Conservation (phyloP, 768 basidiomycete species). For the Pulveroboletus sp. region DNA sequence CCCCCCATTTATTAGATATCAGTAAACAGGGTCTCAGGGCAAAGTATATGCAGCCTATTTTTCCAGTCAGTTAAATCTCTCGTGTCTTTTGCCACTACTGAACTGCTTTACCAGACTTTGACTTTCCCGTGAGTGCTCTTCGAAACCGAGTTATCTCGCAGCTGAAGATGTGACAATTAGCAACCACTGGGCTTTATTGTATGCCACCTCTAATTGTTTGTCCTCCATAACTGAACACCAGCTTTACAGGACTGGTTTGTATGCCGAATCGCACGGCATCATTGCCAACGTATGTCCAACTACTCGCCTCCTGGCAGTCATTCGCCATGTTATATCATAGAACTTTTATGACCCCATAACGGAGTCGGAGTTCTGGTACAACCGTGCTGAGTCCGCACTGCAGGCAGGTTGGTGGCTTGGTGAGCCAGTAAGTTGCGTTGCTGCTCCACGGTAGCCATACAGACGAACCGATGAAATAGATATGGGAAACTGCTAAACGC, state of each 20-base stretch:
- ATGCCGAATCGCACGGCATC: slow-evolving; percentile 88
- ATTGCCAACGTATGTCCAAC: slow-evolving; percentile 66
- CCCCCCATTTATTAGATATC: slow-evolving; percentile 76
- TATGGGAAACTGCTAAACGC: slow-evolving; percentile 85
- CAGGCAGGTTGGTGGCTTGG: slow-evolving; percentile 81
- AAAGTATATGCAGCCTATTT: slow-evolving; percentile 82
- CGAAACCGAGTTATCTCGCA: neutral
- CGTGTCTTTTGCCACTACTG: neutral
- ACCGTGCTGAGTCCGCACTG: slow-evolving; percentile 55
- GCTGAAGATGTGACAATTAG: slow-evolving; percentile 33
- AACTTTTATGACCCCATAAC: slow-evolving; percentile 82
- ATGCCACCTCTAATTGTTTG: slow-evolving; percentile 12
- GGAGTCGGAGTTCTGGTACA: slow-evolving; percentile 66
- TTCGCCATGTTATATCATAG: slow-evolving; percentile 33
- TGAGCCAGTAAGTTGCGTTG: slow-evolving; percentile 65
- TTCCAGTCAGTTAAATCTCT: slow-evolving; percentile 61
- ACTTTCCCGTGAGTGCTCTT: slow-evolving; percentile 75
- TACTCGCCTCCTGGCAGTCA: neutral
- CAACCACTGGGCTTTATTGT: slow-evolving; percentile 91
- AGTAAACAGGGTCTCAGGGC: slow-evolving; percentile 82
- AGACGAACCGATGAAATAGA: slow-evolving; percentile 38
- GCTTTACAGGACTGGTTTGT: slow-evolving; percentile 72
- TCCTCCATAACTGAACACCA: neutral
- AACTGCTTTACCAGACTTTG: slow-evolving; percentile 49
- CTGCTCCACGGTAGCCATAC: neutral